Base-by-base conservation (phyloP, 768 basidiomycete genomes). In the Podaxis mareebaensis region DNA sequence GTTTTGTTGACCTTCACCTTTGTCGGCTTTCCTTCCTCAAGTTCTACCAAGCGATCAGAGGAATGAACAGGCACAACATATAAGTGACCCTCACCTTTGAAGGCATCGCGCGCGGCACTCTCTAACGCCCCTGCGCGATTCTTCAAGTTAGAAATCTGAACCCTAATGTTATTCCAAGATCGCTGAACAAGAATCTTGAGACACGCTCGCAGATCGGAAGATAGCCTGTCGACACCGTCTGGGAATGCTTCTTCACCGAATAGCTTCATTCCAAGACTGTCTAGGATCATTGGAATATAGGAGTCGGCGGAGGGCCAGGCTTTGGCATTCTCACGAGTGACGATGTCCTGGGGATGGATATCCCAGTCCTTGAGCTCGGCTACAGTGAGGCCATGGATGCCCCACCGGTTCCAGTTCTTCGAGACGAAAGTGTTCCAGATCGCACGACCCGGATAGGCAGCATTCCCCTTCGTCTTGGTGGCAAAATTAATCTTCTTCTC, bases 401-500 rank as follows among this genome's bases (percentile, higher is more conserved):
- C 53, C 53, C 53, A 54, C 30, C 28, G 36, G n/a, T 4, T 10
- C 53, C 53, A 54, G 17, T 54, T 13, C n/a, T 33, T 54, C 7
- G 36, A 3, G 33, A 54, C 30, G 13, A 54, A 54, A 8, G 30
- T n/a, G 17, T 54, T 54, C 53, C 53, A 54, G 2, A 22, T 33
- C 15, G 1, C 36, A 3, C 36, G 53, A 20, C 53, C 53, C 8
- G 33, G 53, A 38, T 54, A 20, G 10, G 8, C 3, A 17, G 53
- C 2, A 20, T 22, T 38, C 8, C 53, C 53, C n/a, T 54, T 26
- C 5, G 30, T 36, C 53, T 36, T 54, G 5, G 30, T 17, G 4
- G 67, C 33, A 30, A 74, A 71, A 2, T 46, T 49, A 13, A 62
- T 53, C 40, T 64, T 66, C 2, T 67, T 49, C 0, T 65, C 58